These are phyloP conservation scores for Nemania sp. DNA, from an alignment of 2,329 filamentous ascomycete species.

Conservation along the genomic window DNA sequence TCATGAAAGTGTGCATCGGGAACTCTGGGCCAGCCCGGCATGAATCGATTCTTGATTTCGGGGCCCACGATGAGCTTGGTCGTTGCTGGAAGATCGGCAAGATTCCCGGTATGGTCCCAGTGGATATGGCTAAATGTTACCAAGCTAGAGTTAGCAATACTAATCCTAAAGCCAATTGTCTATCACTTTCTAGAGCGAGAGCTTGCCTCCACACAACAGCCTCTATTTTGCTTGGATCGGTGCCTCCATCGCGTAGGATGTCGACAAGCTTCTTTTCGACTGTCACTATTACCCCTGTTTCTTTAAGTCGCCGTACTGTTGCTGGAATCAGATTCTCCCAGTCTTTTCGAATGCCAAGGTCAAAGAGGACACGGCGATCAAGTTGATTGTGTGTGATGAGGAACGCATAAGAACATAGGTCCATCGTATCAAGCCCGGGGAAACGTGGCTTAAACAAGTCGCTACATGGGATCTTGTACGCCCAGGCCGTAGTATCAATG, in stretches of 20 bases:
- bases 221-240: not conserved
- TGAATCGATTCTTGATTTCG: not conserved
- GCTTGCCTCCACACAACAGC: constrained; percentile 1
- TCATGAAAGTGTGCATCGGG: not conserved
- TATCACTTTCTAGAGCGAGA: not conserved
- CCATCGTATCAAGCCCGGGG: not conserved
- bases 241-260: not conserved
- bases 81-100: not conserved
- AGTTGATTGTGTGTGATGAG: not conserved
- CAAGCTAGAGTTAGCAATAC: not conserved
- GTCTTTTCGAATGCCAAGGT: constrained; percentile 1
- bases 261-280: not conserved
- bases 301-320: no score
- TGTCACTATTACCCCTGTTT: not conserved
- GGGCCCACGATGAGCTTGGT: not conserved
- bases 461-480: not conserved
- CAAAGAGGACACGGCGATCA: not conserved
- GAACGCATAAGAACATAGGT: constrained; percentile 4
- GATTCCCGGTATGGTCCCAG: constrained; percentile 4
- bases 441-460: constrained; percentile 1
- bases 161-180: not conserved
- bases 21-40: not conserved
- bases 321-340: not conserved
- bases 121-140: not conserved
- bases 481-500: not conserved